Conservation (phyloP, 805 yeast species). For the Candida silvicultrix region DNA sequence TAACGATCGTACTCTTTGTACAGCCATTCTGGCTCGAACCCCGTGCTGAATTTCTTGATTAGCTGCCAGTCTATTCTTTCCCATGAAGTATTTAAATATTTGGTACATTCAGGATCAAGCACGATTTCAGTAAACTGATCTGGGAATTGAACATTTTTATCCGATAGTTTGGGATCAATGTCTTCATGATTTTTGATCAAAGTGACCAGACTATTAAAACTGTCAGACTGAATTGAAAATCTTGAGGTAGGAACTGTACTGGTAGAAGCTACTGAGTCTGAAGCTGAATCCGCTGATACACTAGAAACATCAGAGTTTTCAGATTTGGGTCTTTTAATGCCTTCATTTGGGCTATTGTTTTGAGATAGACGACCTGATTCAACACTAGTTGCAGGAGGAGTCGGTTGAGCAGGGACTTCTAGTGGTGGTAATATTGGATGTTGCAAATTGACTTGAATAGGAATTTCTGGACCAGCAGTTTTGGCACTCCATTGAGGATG, state of each 20-base stretch:
- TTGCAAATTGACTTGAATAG: not conserved
- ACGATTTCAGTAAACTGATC: slow-evolving; percentile 17
- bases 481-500: not conserved
- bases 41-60: slow-evolving; percentile 7
- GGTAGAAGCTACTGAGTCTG: not conserved
- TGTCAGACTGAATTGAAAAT: slow-evolving; percentile 13
- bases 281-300: not conserved
- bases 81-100: slow-evolving; percentile 17
- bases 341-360: not conserved
- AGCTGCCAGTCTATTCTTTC: slow-evolving; percentile 3
- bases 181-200: slow-evolving; percentile 14
- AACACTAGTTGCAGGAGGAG: not conserved
- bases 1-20: slow-evolving; percentile 18
- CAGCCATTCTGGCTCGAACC: slow-evolving; percentile 15
- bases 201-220: slow-evolving; percentile 9
- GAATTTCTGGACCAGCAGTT: not conserved
- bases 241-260: not conserved
- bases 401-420: not conserved
- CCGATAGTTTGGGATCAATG: slow-evolving; percentile 5
- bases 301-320: not conserved
- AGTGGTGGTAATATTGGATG: not conserved
- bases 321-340: not conserved
- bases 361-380: not conserved
- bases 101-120: slow-evolving; percentile 18
- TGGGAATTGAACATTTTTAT: not conserved